phyloP scores from a whole-genome alignment of 2,329 filamentous ascomycete genomes.

The Cadophora luteo-olivacea region DNA sequence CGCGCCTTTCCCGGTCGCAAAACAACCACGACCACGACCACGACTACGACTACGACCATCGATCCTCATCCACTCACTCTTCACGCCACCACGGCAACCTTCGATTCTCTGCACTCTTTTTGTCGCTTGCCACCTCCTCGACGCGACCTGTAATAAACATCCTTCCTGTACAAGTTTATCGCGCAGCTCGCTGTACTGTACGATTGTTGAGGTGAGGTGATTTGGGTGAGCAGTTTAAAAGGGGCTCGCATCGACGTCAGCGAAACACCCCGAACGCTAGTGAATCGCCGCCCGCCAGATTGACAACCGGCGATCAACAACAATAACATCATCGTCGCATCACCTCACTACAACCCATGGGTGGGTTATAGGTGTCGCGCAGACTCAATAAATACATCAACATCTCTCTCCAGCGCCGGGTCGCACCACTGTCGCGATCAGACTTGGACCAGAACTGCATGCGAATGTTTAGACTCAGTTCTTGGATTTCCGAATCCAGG shows the following conservation, averaged over 20 bases:
- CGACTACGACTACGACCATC: conserved; percentile 10
- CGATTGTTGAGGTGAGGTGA: conserved; percentile 12
- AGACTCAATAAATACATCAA: conserved; percentile 23
- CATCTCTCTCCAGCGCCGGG: conserved; percentile 22
- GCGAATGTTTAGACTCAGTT: conserved; percentile 64
- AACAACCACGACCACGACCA: conserved; percentile 13
- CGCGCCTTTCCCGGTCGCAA: conserved; percentile 19
- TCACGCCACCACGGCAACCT: conserved; percentile 35
- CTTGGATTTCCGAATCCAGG: conserved; percentile 63
- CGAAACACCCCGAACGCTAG: conserved; percentile 20
- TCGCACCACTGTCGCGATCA: conserved; percentile 22
- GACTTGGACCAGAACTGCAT: conserved; percentile 42
- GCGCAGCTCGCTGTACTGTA: conserved; percentile 14
- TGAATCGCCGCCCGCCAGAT: conserved; percentile 15
- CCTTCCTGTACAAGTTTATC: conserved; percentile 35
- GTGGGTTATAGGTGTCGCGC: conserved; percentile 18
- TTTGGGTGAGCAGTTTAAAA: conserved; percentile 17
- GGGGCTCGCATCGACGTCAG: conserved; percentile 30
- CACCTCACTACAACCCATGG: conserved; percentile 22
- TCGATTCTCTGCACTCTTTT: conserved; percentile 37
- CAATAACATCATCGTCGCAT: conserved; percentile 11
- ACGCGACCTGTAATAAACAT: conserved; percentile 38
- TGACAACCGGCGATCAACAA: conserved; percentile 25
- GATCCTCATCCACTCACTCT: neutral
- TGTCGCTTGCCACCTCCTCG: conserved; percentile 25